phyloP scores from a whole-genome alignment of 2,329 filamentous ascomycete species.

The Hymenotorrendiella dingleyae region DNA sequence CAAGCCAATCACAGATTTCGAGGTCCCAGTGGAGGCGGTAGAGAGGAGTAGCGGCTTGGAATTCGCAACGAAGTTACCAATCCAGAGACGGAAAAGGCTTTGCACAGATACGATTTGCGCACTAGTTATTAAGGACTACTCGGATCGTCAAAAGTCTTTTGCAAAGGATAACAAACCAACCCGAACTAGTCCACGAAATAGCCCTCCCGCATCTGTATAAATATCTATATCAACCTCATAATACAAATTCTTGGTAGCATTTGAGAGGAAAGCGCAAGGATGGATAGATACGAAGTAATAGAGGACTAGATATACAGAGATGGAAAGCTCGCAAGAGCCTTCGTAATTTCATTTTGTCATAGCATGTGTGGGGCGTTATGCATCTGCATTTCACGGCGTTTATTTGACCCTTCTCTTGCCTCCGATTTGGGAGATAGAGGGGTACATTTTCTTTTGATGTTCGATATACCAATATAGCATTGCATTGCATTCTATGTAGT shows the following conservation, averaged over 20 bases:
- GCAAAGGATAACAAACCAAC: slow-evolving; percentile 22
- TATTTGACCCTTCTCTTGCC: not conserved
- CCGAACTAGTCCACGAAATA: slow-evolving; percentile 27
- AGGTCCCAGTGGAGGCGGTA: slow-evolving; percentile 87
- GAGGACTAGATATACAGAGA: slow-evolving; percentile 6
- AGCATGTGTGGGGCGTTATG: not conserved
- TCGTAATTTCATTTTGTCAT: not conserved
- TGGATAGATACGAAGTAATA: not conserved
- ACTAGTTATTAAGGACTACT: slow-evolving; percentile 75
- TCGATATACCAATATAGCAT: no score
- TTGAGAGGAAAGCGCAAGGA: not conserved
- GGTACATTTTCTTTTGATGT: not conserved
- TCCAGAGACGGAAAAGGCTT: slow-evolving; percentile 66
- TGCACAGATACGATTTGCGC: slow-evolving; percentile 84
- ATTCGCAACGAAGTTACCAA: slow-evolving; percentile 76
- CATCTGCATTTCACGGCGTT: not conserved
- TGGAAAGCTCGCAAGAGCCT: slow-evolving; percentile 7
- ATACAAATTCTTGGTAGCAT: not conserved
- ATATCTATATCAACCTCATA: no score
- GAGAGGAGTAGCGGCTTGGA: slow-evolving; percentile 90
- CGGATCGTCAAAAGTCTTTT: slow-evolving; percentile 54
- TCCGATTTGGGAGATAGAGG: no score
- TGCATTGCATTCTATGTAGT: no score
- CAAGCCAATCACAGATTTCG: slow-evolving; percentile 84
- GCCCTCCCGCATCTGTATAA: not conserved